Evolutionary conservation across 176 grass and related monocot genomes (phyloP).

Genomic region (Aegilops bicornis): DNA sequence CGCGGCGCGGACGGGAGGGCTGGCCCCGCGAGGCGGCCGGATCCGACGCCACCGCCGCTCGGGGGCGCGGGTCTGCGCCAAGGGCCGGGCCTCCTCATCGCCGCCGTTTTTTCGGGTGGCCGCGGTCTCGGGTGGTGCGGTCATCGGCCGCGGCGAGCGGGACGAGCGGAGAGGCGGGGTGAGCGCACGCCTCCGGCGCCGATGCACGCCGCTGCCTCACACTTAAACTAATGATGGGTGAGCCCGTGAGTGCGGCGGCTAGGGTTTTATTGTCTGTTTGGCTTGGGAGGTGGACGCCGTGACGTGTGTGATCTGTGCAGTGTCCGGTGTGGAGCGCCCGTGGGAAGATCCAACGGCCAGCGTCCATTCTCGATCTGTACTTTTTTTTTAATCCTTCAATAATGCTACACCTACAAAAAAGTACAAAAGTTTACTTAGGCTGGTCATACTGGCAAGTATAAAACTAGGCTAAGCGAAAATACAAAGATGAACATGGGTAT

Average conservation of each 20-base stretch:
- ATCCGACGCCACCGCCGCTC: no score
- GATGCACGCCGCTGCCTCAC: neutral
- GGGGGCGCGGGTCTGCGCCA: neutral
- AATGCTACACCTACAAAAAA: no score
- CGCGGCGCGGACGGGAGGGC: no score
- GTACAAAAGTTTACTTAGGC: no score
- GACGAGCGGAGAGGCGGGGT: neutral
- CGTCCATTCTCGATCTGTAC: neutral
- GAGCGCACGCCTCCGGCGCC: neutral
- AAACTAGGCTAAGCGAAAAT: no score
- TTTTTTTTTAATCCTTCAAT: no score
- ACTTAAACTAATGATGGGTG: slow-evolving; percentile 32
- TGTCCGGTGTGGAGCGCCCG: neutral
- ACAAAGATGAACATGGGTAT: no score
- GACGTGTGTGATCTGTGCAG: neutral
- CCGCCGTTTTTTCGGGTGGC: neutral
- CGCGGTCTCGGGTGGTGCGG: neutral
- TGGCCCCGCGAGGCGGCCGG: no score
- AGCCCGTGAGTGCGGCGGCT: neutral
- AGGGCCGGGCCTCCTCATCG: slow-evolving; percentile 36
- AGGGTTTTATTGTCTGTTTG: neutral
- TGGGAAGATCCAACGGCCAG: neutral
- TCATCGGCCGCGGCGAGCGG: neutral
- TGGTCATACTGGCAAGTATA: no score
- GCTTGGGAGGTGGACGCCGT: neutral